Base-by-base conservation (phyloP, 106 monocot species). In the Posidonia australis region DNA sequence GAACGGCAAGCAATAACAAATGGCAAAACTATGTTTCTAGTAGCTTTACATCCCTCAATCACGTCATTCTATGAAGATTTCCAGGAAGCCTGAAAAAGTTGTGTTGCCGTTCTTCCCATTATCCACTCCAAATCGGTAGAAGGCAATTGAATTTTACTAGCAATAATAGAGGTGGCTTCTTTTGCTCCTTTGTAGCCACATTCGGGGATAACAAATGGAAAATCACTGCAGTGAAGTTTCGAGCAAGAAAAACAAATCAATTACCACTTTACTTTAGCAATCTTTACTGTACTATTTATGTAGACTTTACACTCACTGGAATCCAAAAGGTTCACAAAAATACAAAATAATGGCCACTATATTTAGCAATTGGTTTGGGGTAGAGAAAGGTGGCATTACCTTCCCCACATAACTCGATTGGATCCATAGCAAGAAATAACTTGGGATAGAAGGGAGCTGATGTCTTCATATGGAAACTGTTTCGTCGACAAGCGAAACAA, bases 341-440 rank as follows among this genome's bases (percentile, higher is more conserved):
- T n/a, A n/a, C n/a, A n/a, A n/a, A n/a, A n/a, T n/a, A n/a, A n/a
- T n/a, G n/a, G n/a, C n/a, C n/a, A n/a, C n/a, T n/a, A n/a, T n/a
- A n/a, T n/a, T n/a, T n/a, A n/a, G n/a, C n/a, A n/a, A n/a, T n/a
- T n/a, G n/a, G 10, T 11, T 0, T 23, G 19, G 5, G 23, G 54
- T 19, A 11, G 19, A 21, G 19, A 54, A 22, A 0, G 16, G 13
- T 26, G 9, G 27, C 2, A 10, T 57, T 74, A 80, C 92, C 88
- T 93, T 63, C 92, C 92, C 88, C 92, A 85, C 84, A 88, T 93
- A 9, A 88, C 64, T 9, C 88, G 88, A 48, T 75, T 80, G 48
- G 88, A 69, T 31, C 88, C 88, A 66, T 66, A 93, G 66, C 62
- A 73, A 28, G 74, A 80, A 52, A 88, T 66, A 10, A 75, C 82